Evolutionary conservation across 345 rosid genomes (phyloP).

Genomic region (Barbarea vulgaris): DNA sequence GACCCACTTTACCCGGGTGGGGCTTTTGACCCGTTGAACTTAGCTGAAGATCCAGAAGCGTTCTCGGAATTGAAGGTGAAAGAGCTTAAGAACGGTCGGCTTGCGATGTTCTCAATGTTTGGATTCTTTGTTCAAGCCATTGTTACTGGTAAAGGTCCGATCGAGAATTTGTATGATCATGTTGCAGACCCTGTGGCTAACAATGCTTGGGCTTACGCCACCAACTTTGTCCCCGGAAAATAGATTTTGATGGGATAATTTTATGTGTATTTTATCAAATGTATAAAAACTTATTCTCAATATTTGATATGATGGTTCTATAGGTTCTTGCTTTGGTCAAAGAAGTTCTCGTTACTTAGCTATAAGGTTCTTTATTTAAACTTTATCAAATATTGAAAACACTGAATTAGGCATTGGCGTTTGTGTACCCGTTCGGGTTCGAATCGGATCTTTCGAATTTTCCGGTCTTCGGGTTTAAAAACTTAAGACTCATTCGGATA

Average conservation of each 20-base stretch:
- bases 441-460: too few relatives aligned
- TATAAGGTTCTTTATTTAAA: too few relatives aligned
- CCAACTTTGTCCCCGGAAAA: constrained; percentile 56
- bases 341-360: neutral
- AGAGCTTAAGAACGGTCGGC: constrained; percentile 53
- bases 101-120: constrained; percentile 55
- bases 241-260: constrained; percentile 14
- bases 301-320: neutral
- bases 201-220: constrained; percentile 57
- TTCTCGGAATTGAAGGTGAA: constrained; percentile 53
- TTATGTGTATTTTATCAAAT: constrained; percentile 1
- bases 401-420: too few relatives aligned
- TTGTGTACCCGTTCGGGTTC: too few relatives aligned
- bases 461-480: too few relatives aligned
- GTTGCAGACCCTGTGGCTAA: constrained; percentile 54
- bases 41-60: constrained; percentile 54
- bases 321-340: neutral
- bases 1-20: constrained; percentile 57
- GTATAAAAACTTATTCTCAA: neutral
- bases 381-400: too few relatives aligned
- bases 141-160: constrained; percentile 53
- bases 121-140: constrained; percentile 58
- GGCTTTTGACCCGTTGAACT: constrained; percentile 55
- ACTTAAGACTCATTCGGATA: too few relatives aligned
- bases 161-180: constrained; percentile 49